Percentiles rank a stretch among this genome's conserved stretches.
Conservation (phyloP, 2,329 filamentous ascomycete genomes). For the Cercospora sp. region DNA sequence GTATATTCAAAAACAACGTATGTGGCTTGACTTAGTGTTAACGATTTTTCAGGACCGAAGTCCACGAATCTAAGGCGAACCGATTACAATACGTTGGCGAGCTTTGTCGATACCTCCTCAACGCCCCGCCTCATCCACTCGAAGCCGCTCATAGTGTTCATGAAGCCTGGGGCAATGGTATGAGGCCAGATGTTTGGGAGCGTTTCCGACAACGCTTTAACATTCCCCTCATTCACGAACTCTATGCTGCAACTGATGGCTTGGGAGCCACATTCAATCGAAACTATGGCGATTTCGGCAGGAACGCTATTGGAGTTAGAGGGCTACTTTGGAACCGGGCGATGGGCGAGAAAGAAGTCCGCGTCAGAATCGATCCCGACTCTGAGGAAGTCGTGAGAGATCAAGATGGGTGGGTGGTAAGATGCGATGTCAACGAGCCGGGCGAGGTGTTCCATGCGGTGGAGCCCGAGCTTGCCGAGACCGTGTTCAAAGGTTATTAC, state of each 20-base stretch:
- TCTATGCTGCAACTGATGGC: slow-evolving; percentile 42
- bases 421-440: slow-evolving; percentile 60
- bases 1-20: slow-evolving; percentile 37
- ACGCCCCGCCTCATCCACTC: slow-evolving; percentile 62
- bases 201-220: slow-evolving; percentile 69
- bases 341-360: slow-evolving; percentile 46
- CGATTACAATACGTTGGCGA: slow-evolving; percentile 84
- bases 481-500: slow-evolving; percentile 79
- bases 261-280: slow-evolving; percentile 32
- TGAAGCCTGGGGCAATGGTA: slow-evolving; percentile 76
- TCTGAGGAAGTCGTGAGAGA: slow-evolving; percentile 68
- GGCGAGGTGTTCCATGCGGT: slow-evolving; percentile 75
- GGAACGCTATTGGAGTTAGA: slow-evolving; percentile 31
- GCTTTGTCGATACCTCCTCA: slow-evolving; percentile 76
- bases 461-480: slow-evolving; percentile 61
- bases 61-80: slow-evolving; percentile 66
- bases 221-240: slow-evolving; percentile 38
- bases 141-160: slow-evolving; percentile 71
- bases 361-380: slow-evolving; percentile 67
- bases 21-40: background rate
- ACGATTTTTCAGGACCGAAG: slow-evolving; percentile 51
- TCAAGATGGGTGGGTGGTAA: slow-evolving; percentile 65
- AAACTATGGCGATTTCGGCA: slow-evolving; percentile 33
- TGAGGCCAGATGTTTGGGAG: slow-evolving; percentile 82
- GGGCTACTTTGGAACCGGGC: slow-evolving; percentile 31